phyloP scores from a whole-genome alignment of 768 basidiomycete species.

The Daedaleopsis nitida region DNA sequence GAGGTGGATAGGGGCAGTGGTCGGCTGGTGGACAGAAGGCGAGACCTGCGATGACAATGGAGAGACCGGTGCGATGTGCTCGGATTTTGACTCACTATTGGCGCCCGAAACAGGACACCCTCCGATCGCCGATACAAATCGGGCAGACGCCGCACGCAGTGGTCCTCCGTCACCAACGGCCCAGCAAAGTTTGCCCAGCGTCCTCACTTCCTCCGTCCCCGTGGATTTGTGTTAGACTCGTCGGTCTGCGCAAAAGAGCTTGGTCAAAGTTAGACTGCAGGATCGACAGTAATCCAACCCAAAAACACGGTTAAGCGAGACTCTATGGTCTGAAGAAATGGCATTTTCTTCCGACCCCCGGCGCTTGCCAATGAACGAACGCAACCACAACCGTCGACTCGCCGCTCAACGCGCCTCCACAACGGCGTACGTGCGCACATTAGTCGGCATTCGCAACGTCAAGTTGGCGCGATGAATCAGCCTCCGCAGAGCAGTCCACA shows the following conservation, averaged over 20 bases:
- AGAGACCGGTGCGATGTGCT: neutral
- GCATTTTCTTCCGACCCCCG: too few relatives aligned
- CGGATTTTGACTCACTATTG: conserved; percentile 9
- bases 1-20: neutral
- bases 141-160: neutral
- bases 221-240: too few relatives aligned
- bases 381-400: neutral
- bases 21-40: neutral
- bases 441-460: neutral
- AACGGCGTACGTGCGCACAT: neutral
- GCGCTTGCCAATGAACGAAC: neutral
- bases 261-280: too few relatives aligned
- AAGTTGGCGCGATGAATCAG: neutral
- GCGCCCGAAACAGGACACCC: neutral
- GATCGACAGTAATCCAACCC: too few relatives aligned
- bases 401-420: neutral
- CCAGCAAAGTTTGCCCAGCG: too few relatives aligned
- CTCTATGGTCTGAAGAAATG: too few relatives aligned
- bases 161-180: neutral
- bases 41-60: neutral
- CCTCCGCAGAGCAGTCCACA: neutral
- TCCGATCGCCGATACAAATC: neutral
- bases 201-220: too few relatives aligned
- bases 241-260: too few relatives aligned
- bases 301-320: too few relatives aligned